These are phyloP conservation scores for Trichopus zeylanicus DNA, from an alignment of 116 monocot genomes.

Conservation along the genomic window DNA sequence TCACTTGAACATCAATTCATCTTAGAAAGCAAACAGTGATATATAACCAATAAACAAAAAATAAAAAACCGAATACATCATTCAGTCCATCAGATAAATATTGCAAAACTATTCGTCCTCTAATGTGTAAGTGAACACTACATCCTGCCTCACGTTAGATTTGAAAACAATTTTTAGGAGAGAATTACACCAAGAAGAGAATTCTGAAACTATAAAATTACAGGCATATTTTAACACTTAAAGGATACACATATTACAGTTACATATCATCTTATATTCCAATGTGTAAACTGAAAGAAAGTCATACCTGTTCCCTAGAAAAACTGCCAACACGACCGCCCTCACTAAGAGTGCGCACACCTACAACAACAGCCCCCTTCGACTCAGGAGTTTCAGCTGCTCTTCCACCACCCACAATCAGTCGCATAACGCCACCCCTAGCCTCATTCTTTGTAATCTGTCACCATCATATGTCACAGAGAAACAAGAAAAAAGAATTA, in stretches of 20 bases:
- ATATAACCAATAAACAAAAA: neutral
- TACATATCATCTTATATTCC: neutral
- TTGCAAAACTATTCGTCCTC: no score
- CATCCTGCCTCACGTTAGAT: no score
- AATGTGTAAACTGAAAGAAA: neutral
- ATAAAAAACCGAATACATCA: no score
- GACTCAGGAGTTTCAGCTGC: conserved; percentile 69
- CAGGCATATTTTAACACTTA: no score
- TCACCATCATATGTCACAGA: conserved; percentile 8
- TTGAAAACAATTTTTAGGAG: no score
- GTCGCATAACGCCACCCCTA: conserved; percentile 84
- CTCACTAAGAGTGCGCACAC: conserved; percentile 95
- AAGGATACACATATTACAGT: no score
- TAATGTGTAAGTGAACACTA: no score
- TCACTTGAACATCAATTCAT: neutral
- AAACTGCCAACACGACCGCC: conserved; percentile 95
- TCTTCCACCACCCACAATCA: conserved; percentile 91
- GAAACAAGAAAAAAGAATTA: neutral
- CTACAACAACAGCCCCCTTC: conserved; percentile 91
- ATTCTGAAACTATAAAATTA: no score
- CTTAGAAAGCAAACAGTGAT: neutral
- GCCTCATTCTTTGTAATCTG: conserved; percentile 93
- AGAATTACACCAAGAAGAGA: no score
- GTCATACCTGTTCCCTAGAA: conserved; percentile 87
- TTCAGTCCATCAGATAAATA: no score